Base-by-base conservation (phyloP, 305 asterid genomes). In the Lippia alba region DNA sequence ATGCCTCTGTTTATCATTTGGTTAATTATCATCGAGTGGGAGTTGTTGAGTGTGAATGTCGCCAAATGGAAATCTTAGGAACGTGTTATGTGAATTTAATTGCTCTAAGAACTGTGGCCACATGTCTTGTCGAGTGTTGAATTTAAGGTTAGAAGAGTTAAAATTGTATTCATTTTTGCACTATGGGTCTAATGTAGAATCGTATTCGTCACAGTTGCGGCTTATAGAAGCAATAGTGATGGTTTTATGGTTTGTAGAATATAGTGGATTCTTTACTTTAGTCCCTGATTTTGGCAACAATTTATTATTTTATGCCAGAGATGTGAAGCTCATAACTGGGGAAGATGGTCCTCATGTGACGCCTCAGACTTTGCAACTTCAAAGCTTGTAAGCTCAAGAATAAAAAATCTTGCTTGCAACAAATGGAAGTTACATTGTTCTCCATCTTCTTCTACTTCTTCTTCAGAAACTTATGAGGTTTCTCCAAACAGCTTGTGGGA, bases 401-500 rank as follows among this genome's bases (percentile, higher is more conserved):
- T 56, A 61, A 61, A 72, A 55, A 74, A 73, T 76, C 59, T 70
- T 67, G 70, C 78, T 65, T 62, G 73, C 69, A 61, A 79, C 74
- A 87, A 79, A 62, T 83, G 91, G 96, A 85, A 76, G 57, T 73
- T 81, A 60, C 17, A 70, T 75, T 84, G 92, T 80, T 89, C 91
- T 56, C 72, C 83, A 46, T 83, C 91, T 68, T 73, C 76, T 59
- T 72, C 70, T 48, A 66, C 68, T 33, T 73, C 69, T 36, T 83
- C 88, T 70, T 67, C 74, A 39, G 86, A 86, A 77, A 50, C 56
- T 32, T 77, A 46, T 18, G 89, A 76, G 51, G 85, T 86, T 69
- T 82, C 96, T 73, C 88, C 94, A 7, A 91, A 87, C 71, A 91
- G 89, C 80, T 86, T 93, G 82, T 93, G 98, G 98, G 87, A 93